Conservation (phyloP, 805 yeast species). For the Ogataea angusta region DNA sequence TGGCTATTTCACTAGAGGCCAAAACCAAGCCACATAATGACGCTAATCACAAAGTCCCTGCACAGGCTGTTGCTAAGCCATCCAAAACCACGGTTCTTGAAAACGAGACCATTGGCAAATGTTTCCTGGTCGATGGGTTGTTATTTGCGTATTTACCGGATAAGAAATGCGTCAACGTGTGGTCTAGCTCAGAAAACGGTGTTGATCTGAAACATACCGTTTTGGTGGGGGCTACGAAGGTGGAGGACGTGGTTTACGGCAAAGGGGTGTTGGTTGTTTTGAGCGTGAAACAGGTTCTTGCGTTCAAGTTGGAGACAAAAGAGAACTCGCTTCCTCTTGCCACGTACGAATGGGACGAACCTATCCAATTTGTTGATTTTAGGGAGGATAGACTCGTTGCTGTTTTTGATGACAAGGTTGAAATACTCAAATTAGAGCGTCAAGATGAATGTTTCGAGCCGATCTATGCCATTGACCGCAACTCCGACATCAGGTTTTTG, state of each 20-base stretch:
- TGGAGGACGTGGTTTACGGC: constrained; percentile 19
- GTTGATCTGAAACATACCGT: constrained; percentile 11
- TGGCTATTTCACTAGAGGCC: constrained; percentile 26
- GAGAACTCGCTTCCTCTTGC: constrained; percentile 6
- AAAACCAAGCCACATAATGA: constrained; percentile 8
- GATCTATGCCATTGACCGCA: constrained; percentile 14
- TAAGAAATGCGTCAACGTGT: constrained; percentile 19
- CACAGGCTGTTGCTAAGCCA: not conserved
- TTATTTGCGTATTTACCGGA: constrained; percentile 22
- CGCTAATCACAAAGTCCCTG: not conserved
- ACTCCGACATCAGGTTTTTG: constrained; percentile 16
- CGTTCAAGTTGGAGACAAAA: constrained; percentile 8
- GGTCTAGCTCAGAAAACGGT: constrained; percentile 15
- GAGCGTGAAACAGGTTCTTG: constrained; percentile 13
- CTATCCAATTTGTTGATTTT: constrained; percentile 18
- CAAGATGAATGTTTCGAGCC: constrained; percentile 14
- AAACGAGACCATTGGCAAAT: constrained; percentile 3
- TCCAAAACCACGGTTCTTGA: not conserved
- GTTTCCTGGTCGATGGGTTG: constrained; percentile 9
- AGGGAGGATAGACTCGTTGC: constrained; percentile 18
- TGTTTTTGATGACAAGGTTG: constrained; percentile 17
- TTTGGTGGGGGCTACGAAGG: constrained; percentile 7
- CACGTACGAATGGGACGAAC: constrained; percentile 13
- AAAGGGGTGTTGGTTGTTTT: constrained; percentile 15
- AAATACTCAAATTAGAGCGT: constrained; percentile 16